A percentile compares a stretch with the other conserved stretches of the same genome.
phyloP scores from a whole-genome alignment of 2,329 filamentous ascomycete species.

The Aspergillus amoenus region DNA sequence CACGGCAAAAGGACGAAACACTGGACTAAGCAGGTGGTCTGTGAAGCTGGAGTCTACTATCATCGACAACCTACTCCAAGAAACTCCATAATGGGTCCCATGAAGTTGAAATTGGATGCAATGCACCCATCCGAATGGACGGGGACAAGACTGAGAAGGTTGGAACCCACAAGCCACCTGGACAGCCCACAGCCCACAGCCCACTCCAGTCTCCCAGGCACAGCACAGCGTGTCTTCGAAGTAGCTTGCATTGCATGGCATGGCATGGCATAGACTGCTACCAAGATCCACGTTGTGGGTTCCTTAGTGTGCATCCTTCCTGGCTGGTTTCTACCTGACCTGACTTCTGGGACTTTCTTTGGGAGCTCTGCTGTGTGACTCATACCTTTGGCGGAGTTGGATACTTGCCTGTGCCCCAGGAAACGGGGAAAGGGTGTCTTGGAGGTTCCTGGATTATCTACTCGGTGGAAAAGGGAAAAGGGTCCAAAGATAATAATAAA shows the following conservation, averaged over 20 bases:
- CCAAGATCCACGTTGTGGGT: slow-evolving; percentile 10
- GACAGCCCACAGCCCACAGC: not conserved
- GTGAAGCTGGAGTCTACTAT: too few species aligned
- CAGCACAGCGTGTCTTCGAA: not conserved
- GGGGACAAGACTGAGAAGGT: not conserved
- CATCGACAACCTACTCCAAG: too few species aligned
- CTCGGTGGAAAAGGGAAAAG: not conserved
- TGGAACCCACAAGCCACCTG: not conserved
- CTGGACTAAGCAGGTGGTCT: not conserved
- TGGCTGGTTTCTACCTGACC: slow-evolving; percentile 1
- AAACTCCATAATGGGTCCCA: not conserved
- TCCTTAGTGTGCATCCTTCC: slow-evolving; percentile 1
- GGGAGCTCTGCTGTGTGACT: not conserved
- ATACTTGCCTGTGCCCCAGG: not conserved
- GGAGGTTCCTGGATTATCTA: not conserved
- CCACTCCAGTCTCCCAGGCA: not conserved
- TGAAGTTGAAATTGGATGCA: not conserved
- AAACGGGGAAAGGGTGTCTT: not conserved
- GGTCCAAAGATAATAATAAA: slow-evolving; percentile 3
- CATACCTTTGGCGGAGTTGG: not conserved
- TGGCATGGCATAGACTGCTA: not conserved
- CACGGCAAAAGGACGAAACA: not conserved
- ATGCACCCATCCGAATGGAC: not conserved
- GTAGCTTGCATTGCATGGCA: slow-evolving; percentile 19
- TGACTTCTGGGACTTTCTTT: not conserved